These are phyloP conservation scores for Saprolegnia diclina DNA, from an alignment of 352 stramenopile genomes.

Conservation along the genomic window DNA sequence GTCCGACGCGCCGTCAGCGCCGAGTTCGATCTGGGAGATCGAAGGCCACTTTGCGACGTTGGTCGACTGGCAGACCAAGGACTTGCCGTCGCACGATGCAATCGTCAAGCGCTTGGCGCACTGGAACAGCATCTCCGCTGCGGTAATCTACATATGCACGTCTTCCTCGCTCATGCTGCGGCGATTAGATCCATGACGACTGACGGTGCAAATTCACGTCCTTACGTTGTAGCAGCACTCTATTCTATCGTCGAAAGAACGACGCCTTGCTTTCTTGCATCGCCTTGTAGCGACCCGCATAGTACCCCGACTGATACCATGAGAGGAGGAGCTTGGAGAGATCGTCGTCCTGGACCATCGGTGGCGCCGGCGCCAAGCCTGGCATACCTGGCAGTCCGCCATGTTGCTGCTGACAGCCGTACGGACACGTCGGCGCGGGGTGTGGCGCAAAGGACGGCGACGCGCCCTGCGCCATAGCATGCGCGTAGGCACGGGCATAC, in stretches of 20 bases:
- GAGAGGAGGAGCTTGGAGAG: constrained; percentile 66
- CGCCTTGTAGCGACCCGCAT: constrained; percentile 68
- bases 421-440: neutral
- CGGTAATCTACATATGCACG: neutral
- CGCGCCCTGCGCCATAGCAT: constrained; percentile 15
- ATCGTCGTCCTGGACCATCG: constrained; percentile 34
- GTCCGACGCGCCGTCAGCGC: constrained; percentile 49
- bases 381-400: neutral
- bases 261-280: constrained; percentile 62
- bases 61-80: constrained; percentile 22
- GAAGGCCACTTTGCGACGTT: constrained; percentile 53
- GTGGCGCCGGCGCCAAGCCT: neutral
- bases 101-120: neutral
- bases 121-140: constrained; percentile 1
- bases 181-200: constrained; percentile 8
- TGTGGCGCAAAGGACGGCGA: neutral
- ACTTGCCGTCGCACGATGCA: neutral
- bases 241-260: neutral
- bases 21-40: constrained; percentile 64
- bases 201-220: neutral
- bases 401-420: neutral
- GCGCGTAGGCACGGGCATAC: constrained; percentile 20
- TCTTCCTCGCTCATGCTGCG: neutral
- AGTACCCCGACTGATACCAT: constrained; percentile 85
- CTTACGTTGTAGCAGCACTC: neutral